Base-by-base conservation (phyloP, 1,139 yeast species). In the Yamadazyma diospyri region DNA sequence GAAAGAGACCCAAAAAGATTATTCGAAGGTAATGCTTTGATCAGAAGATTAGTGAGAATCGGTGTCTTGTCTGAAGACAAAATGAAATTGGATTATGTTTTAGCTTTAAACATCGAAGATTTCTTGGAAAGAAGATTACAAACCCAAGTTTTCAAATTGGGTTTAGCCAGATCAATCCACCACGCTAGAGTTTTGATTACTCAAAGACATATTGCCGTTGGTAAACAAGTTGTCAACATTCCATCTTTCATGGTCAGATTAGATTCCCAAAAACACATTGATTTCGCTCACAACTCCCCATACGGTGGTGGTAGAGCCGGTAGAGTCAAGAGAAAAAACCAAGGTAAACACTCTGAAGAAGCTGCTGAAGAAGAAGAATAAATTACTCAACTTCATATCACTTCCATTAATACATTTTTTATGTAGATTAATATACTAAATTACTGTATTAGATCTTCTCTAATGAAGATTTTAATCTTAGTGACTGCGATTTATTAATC, bases 271-370 rank as follows among this genome's bases (percentile, higher is more conserved):
- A 92, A 92, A 86, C 98, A 94, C 88, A 88, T 92, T 75, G 98
- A 92, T 81, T 92, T 92, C 60, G 95, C 98, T 61, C 83, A 89
- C 69, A 87, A 86, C 71, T 92, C 98, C 54, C 98, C 99, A 72
- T 92, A 86, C 87, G 98, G 98, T 70, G 98, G 98, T 78, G 98
- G 97, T 59, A 92, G 98, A 79, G 94, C 98, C 59, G 99, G 99
- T 72, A 94, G 98, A 81, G 95, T 87, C 63, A 94, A 94, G 83
- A 88, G 98, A 86, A 89, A 79, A 78, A 80, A 84, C 81, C 85
- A 82, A 69, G 81, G 73, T 66, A 81, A 77, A 69, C 43, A 42
- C 28, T 69, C 64, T 48, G 80, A 66, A 55, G 77, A 63, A 51
- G 88, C 64, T 45, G 92, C 65, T 46, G 94, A 74, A 57, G 74